Evolutionary conservation across 352 stramenopile genomes (phyloP).

Genomic region (Phytopythium chamaehyphon): DNA sequence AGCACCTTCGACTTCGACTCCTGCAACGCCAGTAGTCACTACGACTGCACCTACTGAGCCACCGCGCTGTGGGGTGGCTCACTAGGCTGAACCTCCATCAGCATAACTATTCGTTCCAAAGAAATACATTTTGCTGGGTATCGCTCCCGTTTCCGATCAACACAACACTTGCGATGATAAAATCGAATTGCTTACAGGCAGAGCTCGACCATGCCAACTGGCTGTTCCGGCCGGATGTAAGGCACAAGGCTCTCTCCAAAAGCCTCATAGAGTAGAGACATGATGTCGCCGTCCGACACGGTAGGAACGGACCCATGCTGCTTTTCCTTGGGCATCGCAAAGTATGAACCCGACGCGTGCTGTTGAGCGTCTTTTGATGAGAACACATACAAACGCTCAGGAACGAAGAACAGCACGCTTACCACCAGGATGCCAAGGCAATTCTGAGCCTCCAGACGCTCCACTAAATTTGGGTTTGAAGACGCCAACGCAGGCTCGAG

Average conservation of each 20-base stretch:
- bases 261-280: conserved; percentile 62
- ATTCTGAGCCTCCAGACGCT: conserved; percentile 82
- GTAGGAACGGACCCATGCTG: conserved; percentile 19
- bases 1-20: conserved; percentile 6
- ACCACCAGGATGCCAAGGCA: conserved; percentile 86
- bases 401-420: conserved; percentile 8
- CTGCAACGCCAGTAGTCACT: conserved; percentile 1
- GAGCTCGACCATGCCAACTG: conserved; percentile 39
- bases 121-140: too few relatives aligned
- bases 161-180: not conserved
- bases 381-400: too few relatives aligned
- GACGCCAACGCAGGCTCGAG: conserved; percentile 78
- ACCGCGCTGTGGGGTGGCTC: not conserved
- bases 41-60: not conserved
- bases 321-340: conserved; percentile 53
- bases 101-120: not conserved
- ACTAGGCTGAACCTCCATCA: not conserved
- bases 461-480: conserved; percentile 70
- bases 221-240: conserved; percentile 58
- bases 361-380: conserved; percentile 10
- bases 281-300: conserved; percentile 36
- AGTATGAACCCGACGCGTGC: conserved; percentile 79
- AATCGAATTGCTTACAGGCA: conserved; percentile 24
- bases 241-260: conserved; percentile 78
- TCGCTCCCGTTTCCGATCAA: not conserved